Evolutionary conservation across 306 rosid genomes (phyloP), one percentile per base, ranked within the genome.

Genomic region (Astragalus glycyphyllos): DNA sequence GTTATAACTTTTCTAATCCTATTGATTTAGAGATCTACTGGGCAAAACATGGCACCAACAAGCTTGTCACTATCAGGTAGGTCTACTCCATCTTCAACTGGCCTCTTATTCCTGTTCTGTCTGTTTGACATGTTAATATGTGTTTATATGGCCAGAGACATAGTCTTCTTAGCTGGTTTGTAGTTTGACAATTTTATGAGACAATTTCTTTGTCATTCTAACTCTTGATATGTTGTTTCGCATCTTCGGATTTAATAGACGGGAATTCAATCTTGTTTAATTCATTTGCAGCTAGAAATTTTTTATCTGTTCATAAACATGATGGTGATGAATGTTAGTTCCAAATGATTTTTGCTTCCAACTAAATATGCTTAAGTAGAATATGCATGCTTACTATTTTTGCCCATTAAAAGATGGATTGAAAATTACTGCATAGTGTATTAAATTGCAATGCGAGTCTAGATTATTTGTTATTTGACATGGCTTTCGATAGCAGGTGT

Each of bases 21-120:
- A 91, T 94, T 80, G 99, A 94, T 85, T 84, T 94, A 81, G 91
- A 86, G 90, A 77, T 77, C 77, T 89, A 87, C 60, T 94, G 99
- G 99, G 97, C 99, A 44, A 94, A 90, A 71, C 97, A 94, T 82
- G 99, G 99, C 69, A 94, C 99, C 79, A 94, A 94, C 84, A 94
- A 94, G 88, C 91, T 94, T 32, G 97, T 94, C 81, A 94, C 97
- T 7, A 91, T 94, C 88, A 89, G 96, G 90, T 94, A 94, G 95
- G 79, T 77, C 74, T 79, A 40, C 65, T 48, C 5, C 49, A 35
- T 84, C 71, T 77, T 77, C 66, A 68, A 11, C 38, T 77, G 78
- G 77, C 75, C 75, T 73, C 57, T 85, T 53, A 56, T 68, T 72
- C 56, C 79, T n/a, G 1, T 77, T 82, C 76, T 65, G 77, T 82